These are phyloP conservation scores for Chaetomium fimeti DNA, from an alignment of 495 filamentous ascomycete species.

Conservation along the genomic window DNA sequence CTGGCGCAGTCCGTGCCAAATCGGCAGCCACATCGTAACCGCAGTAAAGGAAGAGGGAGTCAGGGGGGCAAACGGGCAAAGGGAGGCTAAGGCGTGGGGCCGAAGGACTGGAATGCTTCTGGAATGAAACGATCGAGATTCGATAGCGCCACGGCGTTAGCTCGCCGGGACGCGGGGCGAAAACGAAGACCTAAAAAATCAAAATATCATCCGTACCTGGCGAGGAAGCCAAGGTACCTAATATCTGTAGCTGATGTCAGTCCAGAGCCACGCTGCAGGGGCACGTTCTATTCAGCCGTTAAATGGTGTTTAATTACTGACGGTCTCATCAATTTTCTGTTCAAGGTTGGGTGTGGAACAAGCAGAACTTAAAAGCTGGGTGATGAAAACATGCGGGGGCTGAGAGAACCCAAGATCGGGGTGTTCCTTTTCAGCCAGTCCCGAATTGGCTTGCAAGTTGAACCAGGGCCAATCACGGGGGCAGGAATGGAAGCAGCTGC, in stretches of 20 bases:
- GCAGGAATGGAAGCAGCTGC: no score
- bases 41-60: neutral
- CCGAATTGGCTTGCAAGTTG: no score
- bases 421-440: neutral
- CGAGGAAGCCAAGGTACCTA: neutral
- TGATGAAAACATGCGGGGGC: neutral
- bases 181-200: no score
- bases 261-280: neutral
- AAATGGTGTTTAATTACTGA: no score
- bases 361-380: neutral
- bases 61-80: slow-evolving; percentile 3
- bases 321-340: neutral
- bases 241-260: neutral
- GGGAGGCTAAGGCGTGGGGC: neutral
- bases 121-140: slow-evolving; percentile 14
- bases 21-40: neutral
- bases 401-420: neutral
- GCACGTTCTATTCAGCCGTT: no score
- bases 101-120: slow-evolving; percentile 1
- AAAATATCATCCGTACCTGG: neutral
- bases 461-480: no score
- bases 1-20: neutral
- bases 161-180: no score
- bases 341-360: neutral
- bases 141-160: neutral